These are phyloP conservation scores for Protomyces gravidus DNA, from an alignment of 1,139 yeast species.

Conservation along the genomic window DNA sequence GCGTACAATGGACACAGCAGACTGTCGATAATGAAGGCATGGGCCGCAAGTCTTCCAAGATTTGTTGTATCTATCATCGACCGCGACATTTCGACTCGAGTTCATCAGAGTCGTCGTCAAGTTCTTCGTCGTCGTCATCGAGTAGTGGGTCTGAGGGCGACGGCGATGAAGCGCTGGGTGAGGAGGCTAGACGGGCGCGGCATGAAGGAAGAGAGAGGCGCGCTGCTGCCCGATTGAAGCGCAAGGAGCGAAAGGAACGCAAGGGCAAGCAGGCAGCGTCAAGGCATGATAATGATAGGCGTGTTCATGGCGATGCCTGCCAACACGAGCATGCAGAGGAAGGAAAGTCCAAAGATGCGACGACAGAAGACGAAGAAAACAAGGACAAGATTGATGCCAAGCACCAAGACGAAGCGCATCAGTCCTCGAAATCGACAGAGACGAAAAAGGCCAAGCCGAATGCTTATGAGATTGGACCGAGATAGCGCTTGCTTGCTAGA, in stretches of 20 bases:
- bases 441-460: neutral
- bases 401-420: neutral
- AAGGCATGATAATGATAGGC: too few relatives aligned
- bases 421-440: neutral
- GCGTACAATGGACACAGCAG: constrained; percentile 30
- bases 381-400: too few relatives aligned
- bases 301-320: too few relatives aligned
- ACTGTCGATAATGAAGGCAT: constrained; percentile 31
- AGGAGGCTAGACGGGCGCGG: neutral
- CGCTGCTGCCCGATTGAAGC: neutral
- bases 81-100: constrained; percentile 24
- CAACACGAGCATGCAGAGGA: neutral
- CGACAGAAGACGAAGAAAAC: neutral
- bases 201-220: neutral
- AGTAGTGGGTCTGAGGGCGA: neutral
- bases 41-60: constrained; percentile 31
- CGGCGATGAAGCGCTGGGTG: neutral
- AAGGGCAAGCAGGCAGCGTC: neutral
- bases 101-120: constrained; percentile 28
- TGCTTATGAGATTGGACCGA: neutral
- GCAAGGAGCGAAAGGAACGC: neutral
- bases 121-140: neutral
- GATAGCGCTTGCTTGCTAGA: too few relatives aligned
- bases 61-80: constrained; percentile 32
- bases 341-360: neutral